Evolutionary conservation across 805 yeast species (phyloP).

Genomic region (Saccharomycopsis vini): DNA sequence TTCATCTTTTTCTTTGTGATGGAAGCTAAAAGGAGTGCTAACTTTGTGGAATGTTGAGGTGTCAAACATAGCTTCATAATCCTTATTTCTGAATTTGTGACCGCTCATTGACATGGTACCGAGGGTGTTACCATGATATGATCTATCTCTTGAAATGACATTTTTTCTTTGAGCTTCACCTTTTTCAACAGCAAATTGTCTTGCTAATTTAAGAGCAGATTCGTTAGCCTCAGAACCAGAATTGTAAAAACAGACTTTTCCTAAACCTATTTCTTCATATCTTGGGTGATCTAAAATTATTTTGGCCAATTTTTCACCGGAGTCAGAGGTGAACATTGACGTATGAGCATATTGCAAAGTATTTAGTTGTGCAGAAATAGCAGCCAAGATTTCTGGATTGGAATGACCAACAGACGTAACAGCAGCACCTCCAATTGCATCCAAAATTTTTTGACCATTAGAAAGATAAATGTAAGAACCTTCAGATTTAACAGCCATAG

Average conservation of each 20-base stretch:
- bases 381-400: constrained; percentile 32
- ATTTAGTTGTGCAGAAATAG: constrained; percentile 28
- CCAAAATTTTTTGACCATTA: constrained; percentile 21
- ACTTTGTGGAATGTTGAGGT: constrained; percentile 26
- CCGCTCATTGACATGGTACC: constrained; percentile 34
- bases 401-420: constrained; percentile 39
- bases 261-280: constrained; percentile 28
- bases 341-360: constrained; percentile 22
- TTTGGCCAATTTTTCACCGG: constrained; percentile 34
- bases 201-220: constrained; percentile 49
- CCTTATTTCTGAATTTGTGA: constrained; percentile 27
- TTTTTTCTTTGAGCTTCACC: constrained; percentile 35
- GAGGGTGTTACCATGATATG: constrained; percentile 42
- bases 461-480: background rate
- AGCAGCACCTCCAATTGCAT: constrained; percentile 36
- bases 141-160: constrained; percentile 34
- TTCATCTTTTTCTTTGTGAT: constrained; percentile 22
- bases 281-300: constrained; percentile 34
- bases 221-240: constrained; percentile 63
- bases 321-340: constrained; percentile 26
- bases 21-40: constrained; percentile 1
- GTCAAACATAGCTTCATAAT: background rate
- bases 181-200: constrained; percentile 34
- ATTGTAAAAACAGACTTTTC: constrained; percentile 37
- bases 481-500: background rate